phyloP scores from a whole-genome alignment of 805 yeast species.

The Kluyveromyces wickerhamii region DNA sequence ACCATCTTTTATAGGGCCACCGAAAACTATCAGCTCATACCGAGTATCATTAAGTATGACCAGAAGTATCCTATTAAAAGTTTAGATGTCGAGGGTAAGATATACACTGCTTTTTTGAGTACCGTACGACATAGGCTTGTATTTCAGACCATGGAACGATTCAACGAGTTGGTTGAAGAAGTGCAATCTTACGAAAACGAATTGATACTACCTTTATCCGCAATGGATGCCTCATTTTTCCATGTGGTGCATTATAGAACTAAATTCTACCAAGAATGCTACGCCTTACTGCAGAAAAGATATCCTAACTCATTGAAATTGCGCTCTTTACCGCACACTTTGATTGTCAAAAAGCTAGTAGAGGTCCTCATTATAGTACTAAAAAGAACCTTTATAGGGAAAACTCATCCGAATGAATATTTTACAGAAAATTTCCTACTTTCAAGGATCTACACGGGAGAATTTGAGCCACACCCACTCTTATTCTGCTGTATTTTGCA shows the following conservation, averaged over 20 bases:
- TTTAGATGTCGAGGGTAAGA: neutral
- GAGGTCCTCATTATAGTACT: conserved; percentile 11
- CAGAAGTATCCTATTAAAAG: neutral
- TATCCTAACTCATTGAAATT: conserved; percentile 10
- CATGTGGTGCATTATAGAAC: conserved; percentile 11
- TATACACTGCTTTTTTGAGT: conserved; percentile 8
- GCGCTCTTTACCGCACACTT: conserved; percentile 12
- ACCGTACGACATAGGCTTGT: conserved; percentile 14
- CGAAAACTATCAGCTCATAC: neutral
- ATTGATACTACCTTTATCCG: conserved; percentile 13
- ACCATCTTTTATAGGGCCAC: neutral
- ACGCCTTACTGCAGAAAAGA: conserved; percentile 8
- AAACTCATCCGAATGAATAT: neutral
- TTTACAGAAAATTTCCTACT: conserved; percentile 18
- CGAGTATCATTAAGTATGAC: conserved; percentile 1
- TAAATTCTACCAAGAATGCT: conserved; percentile 8
- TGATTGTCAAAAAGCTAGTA: conserved; percentile 14
- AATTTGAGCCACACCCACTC: conserved; percentile 17
- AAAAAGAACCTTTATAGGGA: neutral
- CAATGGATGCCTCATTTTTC: conserved; percentile 16
- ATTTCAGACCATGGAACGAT: conserved; percentile 10
- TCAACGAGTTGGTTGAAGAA: conserved; percentile 8
- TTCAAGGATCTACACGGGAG: conserved; percentile 21
- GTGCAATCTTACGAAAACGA: conserved; percentile 16
- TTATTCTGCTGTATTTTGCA: conserved; percentile 20